A percentile compares a stretch with the other conserved stretches of the same genome.
These are phyloP conservation scores for Blastobotrys buckinghamii DNA, from an alignment of 1,139 yeast genomes.

Conservation along the genomic window DNA sequence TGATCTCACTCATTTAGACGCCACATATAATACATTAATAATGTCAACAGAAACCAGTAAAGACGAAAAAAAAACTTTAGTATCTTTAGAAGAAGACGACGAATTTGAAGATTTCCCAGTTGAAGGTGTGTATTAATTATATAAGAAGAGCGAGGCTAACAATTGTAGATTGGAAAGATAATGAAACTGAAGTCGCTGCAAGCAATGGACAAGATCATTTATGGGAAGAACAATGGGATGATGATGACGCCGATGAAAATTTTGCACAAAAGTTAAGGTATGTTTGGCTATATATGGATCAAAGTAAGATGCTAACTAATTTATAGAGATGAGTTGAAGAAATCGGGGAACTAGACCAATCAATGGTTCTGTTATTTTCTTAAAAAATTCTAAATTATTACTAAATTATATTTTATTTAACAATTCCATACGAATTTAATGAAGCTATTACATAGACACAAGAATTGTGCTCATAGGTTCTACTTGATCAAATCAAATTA, in stretches of 20 bases:
- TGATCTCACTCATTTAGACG: neutral
- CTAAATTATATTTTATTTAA: too few relatives aligned
- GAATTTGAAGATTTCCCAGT: conserved; percentile 94
- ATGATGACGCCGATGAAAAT: conserved; percentile 75
- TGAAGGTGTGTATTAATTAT: conserved; percentile 47
- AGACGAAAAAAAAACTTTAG: conserved; percentile 30
- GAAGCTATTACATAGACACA: too few relatives aligned
- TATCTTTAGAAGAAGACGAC: conserved; percentile 82
- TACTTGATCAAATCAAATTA: too few relatives aligned
- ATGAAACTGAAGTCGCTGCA: conserved; percentile 39
- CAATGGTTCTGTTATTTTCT: conserved; percentile 12
- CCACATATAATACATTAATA: neutral
- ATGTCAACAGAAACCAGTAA: conserved; percentile 4
- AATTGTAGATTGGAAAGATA: conserved; percentile 44
- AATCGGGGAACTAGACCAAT: conserved; percentile 18
- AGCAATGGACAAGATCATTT: conserved; percentile 40
- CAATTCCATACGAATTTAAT: too few relatives aligned
- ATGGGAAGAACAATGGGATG: conserved; percentile 98
- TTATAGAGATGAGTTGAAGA: conserved; percentile 26
- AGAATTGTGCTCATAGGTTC: too few relatives aligned
- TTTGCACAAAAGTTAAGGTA: conserved; percentile 64
- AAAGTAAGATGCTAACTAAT: neutral
- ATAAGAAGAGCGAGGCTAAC: neutral
- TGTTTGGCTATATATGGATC: conserved; percentile 22
- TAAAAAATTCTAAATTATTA: neutral